Evolutionary conservation across 2,329 filamentous ascomycete genomes (phyloP).

Genomic region (Fusarium sp.): DNA sequence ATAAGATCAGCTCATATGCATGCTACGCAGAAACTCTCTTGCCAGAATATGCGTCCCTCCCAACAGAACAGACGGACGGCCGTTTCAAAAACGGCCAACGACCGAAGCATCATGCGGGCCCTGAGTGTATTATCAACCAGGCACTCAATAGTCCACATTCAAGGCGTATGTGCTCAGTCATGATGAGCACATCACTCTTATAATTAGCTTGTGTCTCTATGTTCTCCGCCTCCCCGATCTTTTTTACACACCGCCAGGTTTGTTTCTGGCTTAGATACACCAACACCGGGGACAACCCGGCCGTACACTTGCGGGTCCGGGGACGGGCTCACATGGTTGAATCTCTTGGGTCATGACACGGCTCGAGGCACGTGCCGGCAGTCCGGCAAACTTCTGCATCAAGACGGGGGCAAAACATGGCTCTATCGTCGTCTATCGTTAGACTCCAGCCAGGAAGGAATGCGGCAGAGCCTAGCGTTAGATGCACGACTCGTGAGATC

Average conservation of each 20-base stretch:
- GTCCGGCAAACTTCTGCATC: background rate
- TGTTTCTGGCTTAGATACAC: background rate
- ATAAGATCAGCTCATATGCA: background rate
- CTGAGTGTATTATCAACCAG: background rate
- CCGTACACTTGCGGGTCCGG: background rate
- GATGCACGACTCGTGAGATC: slow-evolving; percentile 13
- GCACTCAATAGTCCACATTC: background rate
- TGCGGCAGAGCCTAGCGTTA: slow-evolving; percentile 23
- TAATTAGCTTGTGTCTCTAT: background rate
- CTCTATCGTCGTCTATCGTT: background rate
- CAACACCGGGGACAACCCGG: background rate
- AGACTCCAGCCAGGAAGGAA: slow-evolving; percentile 3
- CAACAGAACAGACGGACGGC: background rate
- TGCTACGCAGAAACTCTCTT: background rate
- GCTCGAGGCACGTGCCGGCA: background rate
- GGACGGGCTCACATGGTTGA: background rate
- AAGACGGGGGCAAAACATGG: background rate
- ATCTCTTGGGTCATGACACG: background rate
- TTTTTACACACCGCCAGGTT: background rate
- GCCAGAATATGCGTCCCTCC: background rate
- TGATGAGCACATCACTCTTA: background rate
- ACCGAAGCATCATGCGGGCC: background rate
- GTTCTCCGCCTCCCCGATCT: background rate
- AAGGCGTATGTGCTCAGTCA: background rate
- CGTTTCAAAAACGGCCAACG: slow-evolving; percentile 2